Evolutionary conservation across 257 asterid genomes (phyloP).

Genomic region (Nicotiana sylvestris): DNA sequence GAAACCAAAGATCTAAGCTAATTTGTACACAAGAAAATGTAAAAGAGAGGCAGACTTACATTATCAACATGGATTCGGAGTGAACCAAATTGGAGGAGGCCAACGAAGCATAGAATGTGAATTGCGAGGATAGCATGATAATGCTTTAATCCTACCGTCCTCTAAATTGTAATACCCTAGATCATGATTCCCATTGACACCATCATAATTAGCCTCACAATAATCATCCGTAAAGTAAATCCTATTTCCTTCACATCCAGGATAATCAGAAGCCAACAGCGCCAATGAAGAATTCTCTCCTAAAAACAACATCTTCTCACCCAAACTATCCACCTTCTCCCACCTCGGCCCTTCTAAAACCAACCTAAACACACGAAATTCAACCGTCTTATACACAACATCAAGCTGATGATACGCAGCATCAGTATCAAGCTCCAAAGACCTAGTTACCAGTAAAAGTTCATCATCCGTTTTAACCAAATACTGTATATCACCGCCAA

Average conservation of each 20-base stretch:
- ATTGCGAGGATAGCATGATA: constrained; percentile 50
- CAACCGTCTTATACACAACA: constrained; percentile 47
- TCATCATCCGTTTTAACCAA: constrained; percentile 66
- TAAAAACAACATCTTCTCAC: constrained; percentile 49
- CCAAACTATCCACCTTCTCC: constrained; percentile 49
- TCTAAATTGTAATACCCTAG: constrained; percentile 59
- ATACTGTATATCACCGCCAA: constrained; percentile 66
- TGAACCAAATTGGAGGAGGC: constrained; percentile 70
- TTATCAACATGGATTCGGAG: constrained; percentile 51
- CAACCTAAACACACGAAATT: constrained; percentile 47
- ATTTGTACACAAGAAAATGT: background rate
- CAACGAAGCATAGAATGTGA: constrained; percentile 32
- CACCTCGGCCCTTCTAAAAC: constrained; percentile 40
- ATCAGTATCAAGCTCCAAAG: constrained; percentile 46
- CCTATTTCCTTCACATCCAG: constrained; percentile 56
- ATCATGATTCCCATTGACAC: constrained; percentile 55
- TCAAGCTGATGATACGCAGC: constrained; percentile 22
- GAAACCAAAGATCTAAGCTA: background rate
- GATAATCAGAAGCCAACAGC: constrained; percentile 46
- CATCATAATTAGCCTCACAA: constrained; percentile 46
- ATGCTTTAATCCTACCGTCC: constrained; percentile 41
- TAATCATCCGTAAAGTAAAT: constrained; percentile 72
- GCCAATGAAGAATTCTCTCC: constrained; percentile 74
- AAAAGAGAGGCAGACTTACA: constrained; percentile 20
- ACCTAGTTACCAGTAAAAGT: constrained; percentile 51